Conservation (phyloP, 2,329 filamentous ascomycete genomes). For the Botrytis sinoallii region DNA sequence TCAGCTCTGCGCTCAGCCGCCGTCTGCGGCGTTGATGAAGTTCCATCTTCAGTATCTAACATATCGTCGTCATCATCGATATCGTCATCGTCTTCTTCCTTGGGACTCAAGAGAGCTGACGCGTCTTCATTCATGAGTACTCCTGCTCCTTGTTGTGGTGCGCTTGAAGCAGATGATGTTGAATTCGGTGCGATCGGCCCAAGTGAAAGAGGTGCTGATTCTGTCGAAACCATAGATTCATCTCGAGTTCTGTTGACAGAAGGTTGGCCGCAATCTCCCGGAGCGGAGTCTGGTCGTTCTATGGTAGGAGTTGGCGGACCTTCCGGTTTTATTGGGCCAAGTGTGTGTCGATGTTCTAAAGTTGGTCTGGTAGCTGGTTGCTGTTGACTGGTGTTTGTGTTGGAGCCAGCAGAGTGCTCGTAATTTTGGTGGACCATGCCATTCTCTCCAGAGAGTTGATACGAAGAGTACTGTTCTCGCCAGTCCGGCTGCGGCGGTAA, state of each 20-base stretch:
- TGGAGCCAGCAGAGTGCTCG: slow-evolving; percentile 32
- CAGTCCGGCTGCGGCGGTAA: slow-evolving; percentile 39
- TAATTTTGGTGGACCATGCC: slow-evolving; percentile 32
- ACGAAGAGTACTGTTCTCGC: slow-evolving; percentile 39
- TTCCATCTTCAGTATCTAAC: slow-evolving; percentile 45
- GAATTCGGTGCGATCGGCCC: slow-evolving; percentile 42
- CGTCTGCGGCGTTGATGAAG: slow-evolving; percentile 45
- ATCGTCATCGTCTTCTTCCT: slow-evolving; percentile 37
- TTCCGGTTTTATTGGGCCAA: slow-evolving; percentile 32
- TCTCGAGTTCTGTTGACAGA: slow-evolving; percentile 40
- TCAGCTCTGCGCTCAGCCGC: slow-evolving; percentile 56
- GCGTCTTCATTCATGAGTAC: slow-evolving; percentile 45
- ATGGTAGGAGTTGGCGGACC: slow-evolving; percentile 26
- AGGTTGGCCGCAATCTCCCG: slow-evolving; percentile 30
- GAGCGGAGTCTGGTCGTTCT: slow-evolving; percentile 36
- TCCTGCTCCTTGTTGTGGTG: slow-evolving; percentile 39
- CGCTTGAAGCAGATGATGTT: slow-evolving; percentile 41
- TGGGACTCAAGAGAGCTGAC: slow-evolving; percentile 41
- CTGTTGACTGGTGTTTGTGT: slow-evolving; percentile 28
- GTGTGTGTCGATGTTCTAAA: slow-evolving; percentile 36
- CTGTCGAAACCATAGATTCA: slow-evolving; percentile 42
- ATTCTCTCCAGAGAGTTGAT: slow-evolving; percentile 34
- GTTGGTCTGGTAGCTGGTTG: slow-evolving; percentile 28
- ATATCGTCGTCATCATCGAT: slow-evolving; percentile 55
- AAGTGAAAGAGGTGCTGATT: slow-evolving; percentile 41